Conservation (phyloP, 2,329 filamentous ascomycete genomes). For the Aspergillus nomiae region DNA sequence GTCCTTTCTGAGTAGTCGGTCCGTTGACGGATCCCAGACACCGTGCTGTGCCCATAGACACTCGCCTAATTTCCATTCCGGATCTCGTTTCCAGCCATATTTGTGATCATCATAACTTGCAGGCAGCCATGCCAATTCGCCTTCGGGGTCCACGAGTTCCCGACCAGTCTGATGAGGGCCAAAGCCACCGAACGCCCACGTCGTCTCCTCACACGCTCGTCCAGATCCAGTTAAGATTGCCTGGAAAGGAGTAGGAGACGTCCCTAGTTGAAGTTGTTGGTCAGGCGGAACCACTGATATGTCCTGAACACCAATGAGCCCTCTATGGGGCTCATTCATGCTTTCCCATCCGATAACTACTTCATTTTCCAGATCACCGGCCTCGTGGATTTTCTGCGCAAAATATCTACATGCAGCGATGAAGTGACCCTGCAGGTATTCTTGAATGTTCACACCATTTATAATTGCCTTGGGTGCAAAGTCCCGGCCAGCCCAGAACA, state of each 20-base stretch:
- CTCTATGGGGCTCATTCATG: slow-evolving; percentile 91
- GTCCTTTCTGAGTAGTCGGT: slow-evolving; percentile 76
- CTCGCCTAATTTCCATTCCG: slow-evolving; percentile 87
- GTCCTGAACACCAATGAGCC: slow-evolving; percentile 80
- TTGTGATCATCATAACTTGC: slow-evolving; percentile 79
- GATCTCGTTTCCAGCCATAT: slow-evolving; percentile 88
- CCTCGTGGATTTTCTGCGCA: slow-evolving; percentile 81
- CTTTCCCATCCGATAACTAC: slow-evolving; percentile 95
- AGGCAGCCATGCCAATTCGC: slow-evolving; percentile 80
- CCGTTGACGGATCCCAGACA: slow-evolving; percentile 82
- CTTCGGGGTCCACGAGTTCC: slow-evolving; percentile 82
- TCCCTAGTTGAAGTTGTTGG: slow-evolving; percentile 89
- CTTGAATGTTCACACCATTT: slow-evolving; percentile 92
- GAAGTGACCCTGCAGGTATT: slow-evolving; percentile 88
- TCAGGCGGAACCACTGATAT: slow-evolving; percentile 79
- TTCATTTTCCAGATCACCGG: slow-evolving; percentile 82
- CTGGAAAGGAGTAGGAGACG: slow-evolving; percentile 92
- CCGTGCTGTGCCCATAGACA: slow-evolving; percentile 97
- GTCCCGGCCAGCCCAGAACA: slow-evolving; percentile 88
- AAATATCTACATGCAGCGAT: slow-evolving; percentile 77
- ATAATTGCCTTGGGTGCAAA: slow-evolving; percentile 97
- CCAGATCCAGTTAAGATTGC: slow-evolving; percentile 90
- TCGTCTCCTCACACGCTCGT: slow-evolving; percentile 83
- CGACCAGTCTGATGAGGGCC: slow-evolving; percentile 89
- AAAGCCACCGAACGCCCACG: slow-evolving; percentile 90